phyloP scores from a whole-genome alignment of 2,329 filamentous ascomycete genomes.

The Xylaria sp. region DNA sequence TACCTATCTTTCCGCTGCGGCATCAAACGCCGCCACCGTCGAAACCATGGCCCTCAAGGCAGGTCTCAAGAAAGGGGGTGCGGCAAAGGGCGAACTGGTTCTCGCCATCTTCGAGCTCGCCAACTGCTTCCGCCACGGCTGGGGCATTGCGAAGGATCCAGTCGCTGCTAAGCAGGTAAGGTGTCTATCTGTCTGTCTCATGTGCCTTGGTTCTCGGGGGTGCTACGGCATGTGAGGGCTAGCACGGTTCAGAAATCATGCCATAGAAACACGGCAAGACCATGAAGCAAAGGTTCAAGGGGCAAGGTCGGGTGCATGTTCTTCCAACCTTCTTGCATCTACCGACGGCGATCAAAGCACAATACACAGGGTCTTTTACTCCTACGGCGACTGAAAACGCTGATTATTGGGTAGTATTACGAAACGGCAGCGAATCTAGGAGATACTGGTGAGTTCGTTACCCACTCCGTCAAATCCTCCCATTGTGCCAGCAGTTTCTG shows the following conservation, averaged over 20 bases:
- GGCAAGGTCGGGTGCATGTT: slow-evolving; percentile 14
- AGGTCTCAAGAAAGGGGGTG: slow-evolving; percentile 91
- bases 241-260: slow-evolving; percentile 9
- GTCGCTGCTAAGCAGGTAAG: slow-evolving; percentile 80
- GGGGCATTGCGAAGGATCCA: slow-evolving; percentile 89
- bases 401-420: slow-evolving; percentile 76
- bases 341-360: slow-evolving; percentile 13
- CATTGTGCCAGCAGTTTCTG: slow-evolving; percentile 35
- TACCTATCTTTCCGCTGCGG: slow-evolving; percentile 86
- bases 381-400: slow-evolving; percentile 40
- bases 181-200: slow-evolving; percentile 41
- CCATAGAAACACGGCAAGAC: slow-evolving; percentile 14
- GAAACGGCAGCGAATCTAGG: slow-evolving; percentile 97
- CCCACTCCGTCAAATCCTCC: slow-evolving; percentile 27
- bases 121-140: slow-evolving; percentile 92
- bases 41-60: slow-evolving; percentile 87
- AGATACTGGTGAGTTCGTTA: slow-evolving; percentile 73
- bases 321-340: slow-evolving; percentile 15
- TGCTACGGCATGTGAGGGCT: slow-evolving; percentile 17
- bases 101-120: slow-evolving; percentile 96
- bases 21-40: slow-evolving; percentile 87
- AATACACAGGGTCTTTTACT: slow-evolving; percentile 11
- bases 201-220: slow-evolving; percentile 15
- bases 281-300: slow-evolving; percentile 19
- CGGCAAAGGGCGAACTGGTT: slow-evolving; percentile 94